phyloP scores from a whole-genome alignment of 305 asterid species.

The Petunia hybrid region DNA sequence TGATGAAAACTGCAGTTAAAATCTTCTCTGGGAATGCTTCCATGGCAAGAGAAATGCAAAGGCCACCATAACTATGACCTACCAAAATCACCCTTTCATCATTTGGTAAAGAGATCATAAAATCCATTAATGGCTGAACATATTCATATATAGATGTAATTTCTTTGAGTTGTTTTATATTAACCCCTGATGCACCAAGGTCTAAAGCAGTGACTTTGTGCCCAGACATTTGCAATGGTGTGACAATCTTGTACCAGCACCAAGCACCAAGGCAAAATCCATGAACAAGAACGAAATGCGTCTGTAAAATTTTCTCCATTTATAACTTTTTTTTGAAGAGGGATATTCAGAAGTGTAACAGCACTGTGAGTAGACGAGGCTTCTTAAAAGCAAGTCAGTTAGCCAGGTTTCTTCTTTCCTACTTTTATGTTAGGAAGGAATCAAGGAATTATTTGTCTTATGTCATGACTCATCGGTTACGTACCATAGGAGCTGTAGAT shows the following conservation, averaged over 20 bases:
- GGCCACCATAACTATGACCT: constrained; percentile 68
- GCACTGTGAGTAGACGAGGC: no score
- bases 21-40: constrained; percentile 54
- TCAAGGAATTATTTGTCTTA: no score
- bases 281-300: constrained; percentile 67
- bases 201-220: constrained; percentile 55
- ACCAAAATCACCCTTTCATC: constrained; percentile 54
- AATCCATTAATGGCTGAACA: constrained; percentile 54
- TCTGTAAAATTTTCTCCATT: constrained; percentile 32
- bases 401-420: background rate
- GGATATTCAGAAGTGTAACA: background rate
- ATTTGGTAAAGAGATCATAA: constrained; percentile 45
- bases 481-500: no score
- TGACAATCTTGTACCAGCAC: constrained; percentile 70
- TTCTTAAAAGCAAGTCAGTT: background rate
- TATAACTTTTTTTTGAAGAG: background rate
- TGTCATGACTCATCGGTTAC: no score
- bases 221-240: constrained; percentile 42
- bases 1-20: constrained; percentile 48
- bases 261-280: constrained; percentile 72
- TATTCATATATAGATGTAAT: constrained; percentile 49
- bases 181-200: constrained; percentile 55
- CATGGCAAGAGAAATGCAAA: constrained; percentile 56
- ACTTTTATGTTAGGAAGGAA: background rate
- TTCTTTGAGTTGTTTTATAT: constrained; percentile 42